A percentile compares a stretch with the other conserved stretches of the same genome.
Conservation (phyloP, 2,329 filamentous ascomycete genomes). For the Paecilomyces formosus region DNA sequence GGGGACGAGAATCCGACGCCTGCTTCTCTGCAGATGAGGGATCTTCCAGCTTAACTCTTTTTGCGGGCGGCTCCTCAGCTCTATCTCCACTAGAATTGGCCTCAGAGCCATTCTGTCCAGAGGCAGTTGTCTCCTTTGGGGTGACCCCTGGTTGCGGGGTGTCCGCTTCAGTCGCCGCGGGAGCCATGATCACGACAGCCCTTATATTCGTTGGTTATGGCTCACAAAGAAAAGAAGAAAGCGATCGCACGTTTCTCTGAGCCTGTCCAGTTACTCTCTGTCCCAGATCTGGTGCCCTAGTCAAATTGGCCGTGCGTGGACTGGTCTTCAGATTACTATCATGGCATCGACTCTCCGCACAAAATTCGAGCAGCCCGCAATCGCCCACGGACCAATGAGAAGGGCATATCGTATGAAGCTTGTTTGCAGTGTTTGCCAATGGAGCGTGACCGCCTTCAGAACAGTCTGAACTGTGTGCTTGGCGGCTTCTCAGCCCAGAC, state of each 20-base stretch:
- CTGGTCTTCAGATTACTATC: background rate
- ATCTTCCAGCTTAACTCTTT: conserved; percentile 52
- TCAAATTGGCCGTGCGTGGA: background rate
- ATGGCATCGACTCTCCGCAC: background rate
- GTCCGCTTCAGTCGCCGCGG: background rate
- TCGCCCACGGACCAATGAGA: background rate
- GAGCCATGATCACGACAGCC: background rate
- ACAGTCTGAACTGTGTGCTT: background rate
- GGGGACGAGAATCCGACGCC: conserved; percentile 16
- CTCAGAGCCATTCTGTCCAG: conserved; percentile 14
- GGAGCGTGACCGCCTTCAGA: background rate
- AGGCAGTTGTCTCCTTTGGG: conserved; percentile 7
- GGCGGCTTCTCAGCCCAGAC: background rate
- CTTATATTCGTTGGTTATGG: background rate
- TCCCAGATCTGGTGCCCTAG: background rate
- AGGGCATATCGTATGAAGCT: background rate
- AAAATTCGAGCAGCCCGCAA: background rate
- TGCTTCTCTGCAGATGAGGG: conserved; percentile 15
- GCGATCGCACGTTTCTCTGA: background rate
- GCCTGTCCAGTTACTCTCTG: background rate
- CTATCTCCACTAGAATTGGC: conserved; percentile 19
- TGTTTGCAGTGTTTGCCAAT: background rate
- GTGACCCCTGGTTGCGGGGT: background rate
- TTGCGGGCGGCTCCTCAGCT: conserved; percentile 43
- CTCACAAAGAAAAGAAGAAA: background rate